Base-by-base conservation (phyloP, 768 basidiomycete species). In the Leccinum rimulosum region DNA sequence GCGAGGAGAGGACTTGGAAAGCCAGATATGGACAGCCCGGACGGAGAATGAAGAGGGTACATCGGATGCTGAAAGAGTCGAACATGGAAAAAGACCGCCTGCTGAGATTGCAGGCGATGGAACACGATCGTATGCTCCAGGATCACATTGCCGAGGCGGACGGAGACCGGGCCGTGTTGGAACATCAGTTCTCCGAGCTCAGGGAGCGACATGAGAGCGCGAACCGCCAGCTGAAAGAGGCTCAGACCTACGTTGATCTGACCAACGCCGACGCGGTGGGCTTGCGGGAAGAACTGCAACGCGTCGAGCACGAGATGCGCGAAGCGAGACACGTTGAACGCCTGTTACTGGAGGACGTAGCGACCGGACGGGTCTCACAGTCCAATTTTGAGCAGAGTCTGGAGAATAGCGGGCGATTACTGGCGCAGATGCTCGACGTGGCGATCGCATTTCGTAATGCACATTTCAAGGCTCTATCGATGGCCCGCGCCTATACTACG, bases 81-180 rank as follows among this genome's bases (percentile, higher is more conserved):
- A 80, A 84, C 45, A 73, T 73, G 61, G 93, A 97, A 74, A 92
- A 93, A 73, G 93, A 96, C 57, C 77, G 87, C 22, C 76, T 93
- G 14, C 74, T 93, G 57, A 83, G 80, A 45, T 81, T 79, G 3
- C 91, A 93, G 69, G 88, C 89, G 7, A 84, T 82, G 14, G 90
- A 81, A 66, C 80, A 85, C 57, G 86, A 88, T 58, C 75, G 82
- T 35, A 72, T 80, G 48, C 84, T 97, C 61, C 84, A 92, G 1
- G 94, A 97, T 70, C 91, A 95, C 66, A 88, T 90, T 56, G 90
- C 90, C 3, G 95, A 98, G 72, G 91, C 94, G 14, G 93, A 97
- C 67, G 91, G 94, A 1, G 95, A 98, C 71, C 84, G 93, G 8
- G 94, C 95, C 0, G 93, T 96, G 14, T 78, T 97, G 50, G 94